These are phyloP conservation scores for Rubia tinctorum DNA, from an alignment of 305 asterid genomes.

Conservation along the genomic window DNA sequence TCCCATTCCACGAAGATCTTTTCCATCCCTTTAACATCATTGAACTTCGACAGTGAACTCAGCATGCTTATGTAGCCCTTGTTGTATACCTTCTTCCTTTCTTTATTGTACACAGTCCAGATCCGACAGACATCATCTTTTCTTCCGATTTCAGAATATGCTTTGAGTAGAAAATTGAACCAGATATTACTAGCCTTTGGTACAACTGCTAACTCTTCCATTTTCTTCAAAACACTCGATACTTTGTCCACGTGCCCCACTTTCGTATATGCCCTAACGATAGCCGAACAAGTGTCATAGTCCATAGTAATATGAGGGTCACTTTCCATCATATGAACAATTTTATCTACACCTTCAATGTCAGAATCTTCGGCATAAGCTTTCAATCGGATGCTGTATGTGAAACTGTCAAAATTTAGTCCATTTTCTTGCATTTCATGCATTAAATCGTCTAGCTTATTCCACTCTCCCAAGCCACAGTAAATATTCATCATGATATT, in stretches of 20 bases:
- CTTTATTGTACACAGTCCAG: constrained; percentile 42
- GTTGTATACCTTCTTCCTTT: constrained; percentile 25
- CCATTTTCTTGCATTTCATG: constrained; percentile 54
- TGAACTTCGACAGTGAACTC: constrained; percentile 45
- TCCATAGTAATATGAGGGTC: constrained; percentile 23
- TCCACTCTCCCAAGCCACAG: constrained; percentile 34
- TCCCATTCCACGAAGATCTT: constrained; percentile 65
- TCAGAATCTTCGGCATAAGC: constrained; percentile 49
- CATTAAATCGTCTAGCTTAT: constrained; percentile 38
- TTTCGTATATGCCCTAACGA: constrained; percentile 46
- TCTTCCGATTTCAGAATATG: constrained; percentile 55
- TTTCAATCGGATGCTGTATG: constrained; percentile 36
- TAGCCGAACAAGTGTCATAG: constrained; percentile 36
- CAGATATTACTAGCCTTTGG: constrained; percentile 9
- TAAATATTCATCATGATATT: constrained; percentile 61
- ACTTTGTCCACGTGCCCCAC: constrained; percentile 47
- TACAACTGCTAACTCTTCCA: constrained; percentile 32
- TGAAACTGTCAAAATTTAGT: constrained; percentile 39
- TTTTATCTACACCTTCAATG: constrained; percentile 45
- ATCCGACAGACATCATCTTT: constrained; percentile 41
- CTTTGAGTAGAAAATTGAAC: constrained; percentile 30
- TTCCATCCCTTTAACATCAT: constrained; percentile 51
- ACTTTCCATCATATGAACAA: constrained; percentile 43
- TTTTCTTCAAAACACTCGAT: constrained; percentile 32
- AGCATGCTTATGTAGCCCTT: constrained; percentile 56